phyloP scores from a whole-genome alignment of 2,329 filamentous ascomycete genomes.

The Colletotrichum somersetense region DNA sequence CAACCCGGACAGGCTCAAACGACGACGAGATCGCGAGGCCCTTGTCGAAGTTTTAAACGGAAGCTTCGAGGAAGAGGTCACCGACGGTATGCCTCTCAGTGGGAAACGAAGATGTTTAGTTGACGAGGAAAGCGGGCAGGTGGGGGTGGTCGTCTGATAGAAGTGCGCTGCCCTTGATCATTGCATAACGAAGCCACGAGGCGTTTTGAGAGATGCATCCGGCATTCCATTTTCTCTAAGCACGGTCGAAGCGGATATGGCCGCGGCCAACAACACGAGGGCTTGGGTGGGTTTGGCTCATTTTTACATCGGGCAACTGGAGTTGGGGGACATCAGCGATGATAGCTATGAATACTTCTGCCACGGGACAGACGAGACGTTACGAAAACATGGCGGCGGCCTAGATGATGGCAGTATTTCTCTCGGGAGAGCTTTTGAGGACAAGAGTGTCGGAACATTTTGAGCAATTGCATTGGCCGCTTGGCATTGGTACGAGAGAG shows the following conservation, averaged over 20 bases:
- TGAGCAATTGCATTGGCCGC: neutral
- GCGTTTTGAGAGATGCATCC: conserved; percentile 33
- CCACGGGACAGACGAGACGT: conserved; percentile 27
- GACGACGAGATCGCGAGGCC: conserved; percentile 52
- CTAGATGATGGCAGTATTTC: conserved; percentile 8
- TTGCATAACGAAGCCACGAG: conserved; percentile 41
- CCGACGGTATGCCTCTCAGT: conserved; percentile 48
- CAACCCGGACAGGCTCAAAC: conserved; percentile 49
- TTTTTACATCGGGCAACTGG: conserved; percentile 20
- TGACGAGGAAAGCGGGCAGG: conserved; percentile 42
- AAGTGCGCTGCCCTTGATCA: conserved; percentile 33
- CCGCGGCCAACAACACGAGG: conserved; percentile 1
- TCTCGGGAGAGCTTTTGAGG: neutral
- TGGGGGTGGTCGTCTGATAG: conserved; percentile 39
- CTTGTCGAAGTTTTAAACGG: conserved; percentile 55
- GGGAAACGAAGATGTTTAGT: conserved; percentile 54
- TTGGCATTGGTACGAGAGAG: conserved; percentile 5
- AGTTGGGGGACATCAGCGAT: conserved; percentile 24
- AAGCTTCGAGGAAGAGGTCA: conserved; percentile 56
- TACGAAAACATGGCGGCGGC: conserved; percentile 10
- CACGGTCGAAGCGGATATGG: conserved; percentile 1
- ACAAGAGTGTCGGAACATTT: neutral
- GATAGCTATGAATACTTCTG: conserved; percentile 18
- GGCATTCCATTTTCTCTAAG: conserved; percentile 15
- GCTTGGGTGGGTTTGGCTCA: conserved; percentile 8